A percentile compares a stretch with the other conserved stretches of the same genome.
These are phyloP conservation scores for Fraxinus velutina DNA, from an alignment of 305 asterid species.

Conservation along the genomic window DNA sequence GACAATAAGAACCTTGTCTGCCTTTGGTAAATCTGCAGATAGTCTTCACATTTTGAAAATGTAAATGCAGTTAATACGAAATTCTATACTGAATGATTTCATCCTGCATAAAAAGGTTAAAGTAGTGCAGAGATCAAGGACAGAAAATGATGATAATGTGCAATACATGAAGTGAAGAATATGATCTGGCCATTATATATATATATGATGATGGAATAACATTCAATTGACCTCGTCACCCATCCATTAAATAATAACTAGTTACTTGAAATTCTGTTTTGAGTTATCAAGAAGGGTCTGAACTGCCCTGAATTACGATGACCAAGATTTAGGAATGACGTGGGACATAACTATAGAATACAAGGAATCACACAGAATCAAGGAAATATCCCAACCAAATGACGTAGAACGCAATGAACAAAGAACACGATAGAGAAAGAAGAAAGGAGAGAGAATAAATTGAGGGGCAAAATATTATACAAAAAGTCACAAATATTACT, in stretches of 20 bases:
- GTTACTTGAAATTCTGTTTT: background rate
- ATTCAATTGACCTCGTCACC: background rate
- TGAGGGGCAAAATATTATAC: background rate
- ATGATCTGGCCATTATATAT: background rate
- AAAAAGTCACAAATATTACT: background rate
- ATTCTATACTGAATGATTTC: slow-evolving; percentile 22
- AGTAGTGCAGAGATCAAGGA: slow-evolving; percentile 16
- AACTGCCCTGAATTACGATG: background rate
- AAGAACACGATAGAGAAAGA: background rate
- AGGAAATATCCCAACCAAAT: background rate
- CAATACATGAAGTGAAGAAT: background rate
- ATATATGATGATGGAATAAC: background rate
- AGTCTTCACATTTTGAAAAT: slow-evolving; percentile 38
- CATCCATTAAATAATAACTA: background rate
- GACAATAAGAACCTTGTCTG: slow-evolving; percentile 75
- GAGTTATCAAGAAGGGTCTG: background rate
- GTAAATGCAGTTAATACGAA: slow-evolving; percentile 36
- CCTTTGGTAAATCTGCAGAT: slow-evolving; percentile 62
- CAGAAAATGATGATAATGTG: background rate
- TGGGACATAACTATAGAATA: background rate
- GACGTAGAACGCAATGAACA: background rate
- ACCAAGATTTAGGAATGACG: background rate
- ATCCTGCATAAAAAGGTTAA: background rate
- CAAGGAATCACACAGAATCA: background rate
- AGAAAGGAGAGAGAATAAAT: background rate